Evolutionary conservation across 2,329 filamentous ascomycete species (phyloP), one percentile per base, ranked within the genome.

Genomic region (Trichoderma atroviride): DNA sequence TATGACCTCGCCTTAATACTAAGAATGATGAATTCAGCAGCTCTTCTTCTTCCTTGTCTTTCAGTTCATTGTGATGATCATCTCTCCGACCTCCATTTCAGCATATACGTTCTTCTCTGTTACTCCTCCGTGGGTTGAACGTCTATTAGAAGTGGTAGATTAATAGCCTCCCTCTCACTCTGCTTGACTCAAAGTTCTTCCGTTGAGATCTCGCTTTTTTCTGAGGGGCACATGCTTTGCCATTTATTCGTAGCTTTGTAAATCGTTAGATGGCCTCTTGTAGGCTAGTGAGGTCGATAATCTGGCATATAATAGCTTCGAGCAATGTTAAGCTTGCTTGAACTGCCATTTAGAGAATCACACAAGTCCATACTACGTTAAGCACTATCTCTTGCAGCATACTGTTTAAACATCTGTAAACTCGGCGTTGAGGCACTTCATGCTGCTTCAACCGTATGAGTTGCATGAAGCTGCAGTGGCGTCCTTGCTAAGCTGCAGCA

Each of bases 121-220:
- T 73, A 74, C 81, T 83, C 79, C 77, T 79, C 83, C 83, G 76
- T 85, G 84, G 82, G 82, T 82, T 80, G 82, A 82, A 83, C 79
- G 84, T 82, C 84, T 85, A 86, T 83, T 81, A 82, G 78, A 80
- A 79, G 81, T 86, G 84, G 84, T 82, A 86, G 81, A 86, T 81
- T 71, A 73, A 85, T 74, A 52, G 78, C 71, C 75, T 78, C 82
- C 84, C 84, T 81, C 79, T 83, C 82, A 85, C 83, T 86, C 83
- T 85, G 84, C 82, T 78, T 78, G 73, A 74, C 81, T 82, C 76
- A 79, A 19, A 67, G 71, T 79, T 79, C 76, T 74, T 72, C 76
- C 78, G 79, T 81, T 79, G 81, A 79, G 81, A 76, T 79, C 76
- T 84, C 79, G 79, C 79, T 83, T 83, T 83, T 85, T 84, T 78